phyloP scores from a whole-genome alignment of 2,329 filamentous ascomycete species.

The Fusarium chuoi region DNA sequence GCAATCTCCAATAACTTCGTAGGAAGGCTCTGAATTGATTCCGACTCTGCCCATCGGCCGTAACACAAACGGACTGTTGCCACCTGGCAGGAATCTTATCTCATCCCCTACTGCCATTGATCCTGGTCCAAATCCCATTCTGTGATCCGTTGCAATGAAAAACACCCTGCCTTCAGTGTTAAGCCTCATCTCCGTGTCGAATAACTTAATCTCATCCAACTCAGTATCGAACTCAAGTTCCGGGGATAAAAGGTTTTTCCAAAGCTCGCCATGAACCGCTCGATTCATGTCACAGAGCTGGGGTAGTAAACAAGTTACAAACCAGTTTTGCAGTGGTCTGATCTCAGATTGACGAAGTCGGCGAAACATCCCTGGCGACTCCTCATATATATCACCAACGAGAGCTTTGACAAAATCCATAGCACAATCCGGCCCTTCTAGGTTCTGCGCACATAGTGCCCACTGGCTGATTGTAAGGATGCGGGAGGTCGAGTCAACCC shows the following conservation, averaged over 20 bases:
- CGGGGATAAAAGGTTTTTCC: accelerated
- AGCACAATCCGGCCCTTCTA: neutral
- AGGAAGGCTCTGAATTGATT: neutral
- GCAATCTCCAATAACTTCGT: neutral
- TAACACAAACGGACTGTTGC: neutral
- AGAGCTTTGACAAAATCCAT: neutral
- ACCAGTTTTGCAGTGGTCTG: neutral
- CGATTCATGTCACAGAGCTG: neutral
- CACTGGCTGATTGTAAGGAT: neutral
- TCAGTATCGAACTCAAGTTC: accelerated
- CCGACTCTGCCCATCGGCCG: neutral
- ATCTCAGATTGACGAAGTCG: neutral
- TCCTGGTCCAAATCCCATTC: neutral
- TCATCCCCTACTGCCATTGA: neutral
- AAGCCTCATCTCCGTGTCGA: neutral
- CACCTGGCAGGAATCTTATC: neutral
- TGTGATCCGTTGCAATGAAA: neutral
- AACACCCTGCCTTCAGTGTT: neutral
- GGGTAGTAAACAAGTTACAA: neutral
- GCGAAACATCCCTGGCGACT: neutral
- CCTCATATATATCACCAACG: neutral
- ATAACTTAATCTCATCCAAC: neutral
- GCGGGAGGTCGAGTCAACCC: neutral
- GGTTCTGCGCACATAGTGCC: neutral
- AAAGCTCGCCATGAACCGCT: neutral